Percentiles rank a stretch among this genome's conserved stretches.
These are phyloP conservation scores for Coemansia biformis DNA, from an alignment of 192 early-diverging fungal species.

Conservation along the genomic window DNA sequence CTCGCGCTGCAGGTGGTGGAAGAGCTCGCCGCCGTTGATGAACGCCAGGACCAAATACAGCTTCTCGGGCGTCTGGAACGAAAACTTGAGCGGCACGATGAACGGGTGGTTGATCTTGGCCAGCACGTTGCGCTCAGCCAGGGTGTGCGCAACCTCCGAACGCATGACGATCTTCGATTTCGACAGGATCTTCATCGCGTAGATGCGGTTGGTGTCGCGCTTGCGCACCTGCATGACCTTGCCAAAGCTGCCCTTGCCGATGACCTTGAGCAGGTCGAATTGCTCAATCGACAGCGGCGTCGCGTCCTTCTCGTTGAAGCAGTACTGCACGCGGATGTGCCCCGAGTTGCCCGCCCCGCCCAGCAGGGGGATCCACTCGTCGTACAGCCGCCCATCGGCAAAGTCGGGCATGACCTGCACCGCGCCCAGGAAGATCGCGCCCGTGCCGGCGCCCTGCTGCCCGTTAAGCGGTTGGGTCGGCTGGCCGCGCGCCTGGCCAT, in stretches of 20 bases:
- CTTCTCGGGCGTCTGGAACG: slow-evolving; percentile 92
- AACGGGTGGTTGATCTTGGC: slow-evolving; percentile 89
- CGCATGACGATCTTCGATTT: slow-evolving; percentile 93
- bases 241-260: slow-evolving; percentile 96
- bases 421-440: slow-evolving; percentile 50
- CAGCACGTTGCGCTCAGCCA: slow-evolving; percentile 87
- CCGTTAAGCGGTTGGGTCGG: slow-evolving; percentile 25
- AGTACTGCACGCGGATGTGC: slow-evolving; percentile 65
- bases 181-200: slow-evolving; percentile 93
- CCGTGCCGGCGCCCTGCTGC: slow-evolving; percentile 34
- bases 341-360: slow-evolving; percentile 59
- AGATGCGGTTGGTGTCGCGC: slow-evolving; percentile 85
- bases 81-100: slow-evolving; percentile 88
- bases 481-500: slow-evolving; percentile 23
- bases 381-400: slow-evolving; percentile 55
- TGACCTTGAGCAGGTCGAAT: slow-evolving; percentile 91
- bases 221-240: slow-evolving; percentile 97
- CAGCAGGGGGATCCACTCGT: slow-evolving; percentile 59
- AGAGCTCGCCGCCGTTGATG: slow-evolving; percentile 95
- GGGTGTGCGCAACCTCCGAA: slow-evolving; percentile 87
- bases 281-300: slow-evolving; percentile 78
- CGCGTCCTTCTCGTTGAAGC: slow-evolving; percentile 64
- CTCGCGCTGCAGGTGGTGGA: slow-evolving; percentile 89
- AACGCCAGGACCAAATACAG: slow-evolving; percentile 93
- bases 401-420: slow-evolving; percentile 52